Percentiles rank a stretch among this genome's conserved stretches.
Evolutionary conservation across 1,284 basidiomycete genomes (phyloP).

Genomic region (Apiotrichum sp.): DNA sequence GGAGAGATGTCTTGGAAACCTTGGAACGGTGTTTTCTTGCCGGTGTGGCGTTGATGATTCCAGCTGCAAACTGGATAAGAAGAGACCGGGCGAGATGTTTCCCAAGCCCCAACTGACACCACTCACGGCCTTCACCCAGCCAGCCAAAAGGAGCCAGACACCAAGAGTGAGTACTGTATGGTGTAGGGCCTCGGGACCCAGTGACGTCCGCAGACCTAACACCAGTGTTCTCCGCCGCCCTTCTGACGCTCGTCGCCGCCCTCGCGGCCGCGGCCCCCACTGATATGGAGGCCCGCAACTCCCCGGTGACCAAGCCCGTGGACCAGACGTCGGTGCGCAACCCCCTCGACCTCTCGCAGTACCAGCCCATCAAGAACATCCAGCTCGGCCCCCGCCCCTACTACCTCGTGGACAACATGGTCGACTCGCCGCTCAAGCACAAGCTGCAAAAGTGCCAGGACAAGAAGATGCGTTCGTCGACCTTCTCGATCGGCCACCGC

Average conservation of each 20-base stretch:
- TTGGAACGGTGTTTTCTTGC: no score
- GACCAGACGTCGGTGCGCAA: slow-evolving; percentile 1
- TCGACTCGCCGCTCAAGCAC: slow-evolving; percentile 13
- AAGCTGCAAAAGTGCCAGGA: slow-evolving; percentile 14
- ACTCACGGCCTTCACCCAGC: no score
- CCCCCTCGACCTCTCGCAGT: slow-evolving; percentile 1
- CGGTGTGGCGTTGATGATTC: no score
- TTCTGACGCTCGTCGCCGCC: not conserved
- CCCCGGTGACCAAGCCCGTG: no score
- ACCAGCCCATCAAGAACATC: slow-evolving; percentile 11
- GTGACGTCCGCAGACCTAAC: no score
- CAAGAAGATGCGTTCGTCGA: not conserved
- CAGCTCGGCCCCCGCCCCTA: slow-evolving; percentile 18
- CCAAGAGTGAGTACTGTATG: no score
- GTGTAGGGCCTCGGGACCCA: no score
- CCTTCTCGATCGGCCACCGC: slow-evolving; percentile 16
- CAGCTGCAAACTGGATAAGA: no score
- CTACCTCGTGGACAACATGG: slow-evolving; percentile 21
- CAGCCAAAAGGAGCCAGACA: no score
- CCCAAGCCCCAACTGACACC: no score
- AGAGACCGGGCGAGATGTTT: no score
- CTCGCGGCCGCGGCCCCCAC: not conserved
- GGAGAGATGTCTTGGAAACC: no score
- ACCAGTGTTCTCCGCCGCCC: not conserved
- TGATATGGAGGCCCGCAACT: not conserved